Evolutionary conservation across 345 rosid genomes (phyloP), one percentile per base, ranked within the genome.

Genomic region (Eucalyptus cloeziana): DNA sequence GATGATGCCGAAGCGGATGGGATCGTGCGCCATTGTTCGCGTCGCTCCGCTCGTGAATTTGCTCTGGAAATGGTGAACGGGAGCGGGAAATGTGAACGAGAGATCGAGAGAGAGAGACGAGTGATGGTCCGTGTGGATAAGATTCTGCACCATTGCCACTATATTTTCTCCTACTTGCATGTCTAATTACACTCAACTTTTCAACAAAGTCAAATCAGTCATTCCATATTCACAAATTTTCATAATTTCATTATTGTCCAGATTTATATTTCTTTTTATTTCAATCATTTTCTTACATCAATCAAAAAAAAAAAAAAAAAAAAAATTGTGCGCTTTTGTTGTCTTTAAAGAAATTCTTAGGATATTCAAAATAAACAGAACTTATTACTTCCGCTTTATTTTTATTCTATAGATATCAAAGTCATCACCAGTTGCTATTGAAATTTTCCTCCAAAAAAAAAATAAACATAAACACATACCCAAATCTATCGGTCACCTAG

Each of bases 1-100:
- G 16, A 96, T 87, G 79, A 95, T 94, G 16, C 97, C 98, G 80
- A 95, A 90, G 43, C 95, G 94, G 56, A 94, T 87, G 54, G 90
- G 88, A 8, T 86, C 64, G 54, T 90, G 93, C 81, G 8, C 81
- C 81, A 71, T 71, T 71, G 40, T 19, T 37, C 22, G 81, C 22
- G 81, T 19, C 44, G 2, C 81, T 71, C 45, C 10, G 81, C 81
- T 71, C 45, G 14, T 5, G 43, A 31, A 31, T 4, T 31, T 31
- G 79, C 43, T 31, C 43, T 8, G 44, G 45, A 2, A 71, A 37
- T 71, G 81, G 27, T 19, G 8, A 69, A 31, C 22, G 10, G 43
- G 79, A 67, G 79, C 43, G 43, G 12, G 79, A 67, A 67, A 17
- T 16, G 17, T 2, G 37, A 62, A 6, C 11, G 43, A 15, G 56